Conservation (phyloP, 345 rosid genomes). For the Linum usitatissimum region DNA sequence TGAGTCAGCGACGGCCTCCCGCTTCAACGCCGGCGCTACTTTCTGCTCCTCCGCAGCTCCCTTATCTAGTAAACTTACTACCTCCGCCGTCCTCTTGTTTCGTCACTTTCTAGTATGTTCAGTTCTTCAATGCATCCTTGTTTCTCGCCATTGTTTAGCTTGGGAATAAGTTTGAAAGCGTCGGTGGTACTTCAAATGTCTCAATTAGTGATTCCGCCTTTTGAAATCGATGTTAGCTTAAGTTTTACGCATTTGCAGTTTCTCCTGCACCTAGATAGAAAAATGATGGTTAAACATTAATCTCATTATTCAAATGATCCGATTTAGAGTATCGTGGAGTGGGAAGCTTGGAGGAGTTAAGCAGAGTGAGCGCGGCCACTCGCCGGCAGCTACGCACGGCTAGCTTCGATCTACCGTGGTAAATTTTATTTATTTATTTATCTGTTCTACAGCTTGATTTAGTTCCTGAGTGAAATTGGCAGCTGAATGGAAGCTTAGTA, state of each 20-base stretch:
- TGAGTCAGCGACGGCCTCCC: constrained; percentile 55
- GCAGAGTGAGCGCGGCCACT: constrained; percentile 27
- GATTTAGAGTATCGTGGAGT: constrained; percentile 40
- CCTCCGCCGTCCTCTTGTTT: constrained; percentile 1
- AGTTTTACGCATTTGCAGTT: constrained; percentile 23
- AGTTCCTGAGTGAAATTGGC: neutral
- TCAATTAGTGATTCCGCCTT: neutral
- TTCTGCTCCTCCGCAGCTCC: constrained; percentile 35
- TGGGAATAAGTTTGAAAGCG: neutral
- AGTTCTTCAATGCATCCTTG: neutral
- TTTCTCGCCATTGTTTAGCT: neutral
- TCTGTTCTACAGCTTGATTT: neutral
- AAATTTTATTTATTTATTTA: constrained; percentile 1
- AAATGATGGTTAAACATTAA: neutral
- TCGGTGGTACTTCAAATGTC: neutral
- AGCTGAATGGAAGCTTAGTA: neutral
- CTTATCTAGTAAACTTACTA: constrained; percentile 31
- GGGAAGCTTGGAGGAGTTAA: constrained; percentile 36
- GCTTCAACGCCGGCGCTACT: constrained; percentile 44
- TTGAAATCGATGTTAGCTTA: constrained; percentile 5
- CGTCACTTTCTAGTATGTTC: neutral
- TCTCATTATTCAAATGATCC: neutral
- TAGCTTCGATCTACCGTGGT: constrained; percentile 40
- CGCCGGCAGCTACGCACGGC: constrained; percentile 33
- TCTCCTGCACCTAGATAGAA: constrained; percentile 15